Evolutionary conservation across 306 rosid genomes (phyloP).

Genomic region (Quercus aquifolioides): DNA sequence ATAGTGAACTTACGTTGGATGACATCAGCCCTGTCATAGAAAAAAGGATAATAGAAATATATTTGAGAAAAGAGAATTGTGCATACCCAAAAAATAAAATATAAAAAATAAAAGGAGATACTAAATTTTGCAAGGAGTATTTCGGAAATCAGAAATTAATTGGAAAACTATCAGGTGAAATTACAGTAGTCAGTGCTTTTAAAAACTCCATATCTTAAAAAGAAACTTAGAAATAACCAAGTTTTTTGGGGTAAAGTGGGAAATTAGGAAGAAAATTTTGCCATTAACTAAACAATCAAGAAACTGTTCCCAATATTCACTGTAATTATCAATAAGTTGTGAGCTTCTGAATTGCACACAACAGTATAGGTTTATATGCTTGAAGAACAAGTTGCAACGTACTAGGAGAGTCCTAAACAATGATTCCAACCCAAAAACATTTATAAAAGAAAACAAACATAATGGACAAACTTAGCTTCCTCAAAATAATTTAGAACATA

Average conservation of each 20-base stretch:
- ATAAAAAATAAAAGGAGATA: background rate
- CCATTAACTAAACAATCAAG: background rate
- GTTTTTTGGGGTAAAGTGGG: background rate
- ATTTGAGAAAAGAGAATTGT: background rate
- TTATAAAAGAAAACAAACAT: background rate
- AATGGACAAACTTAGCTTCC: conserved; percentile 2
- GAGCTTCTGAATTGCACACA: background rate
- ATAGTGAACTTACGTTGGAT: conserved; percentile 79
- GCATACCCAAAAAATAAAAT: background rate
- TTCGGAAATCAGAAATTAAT: background rate
- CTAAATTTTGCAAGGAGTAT: background rate
- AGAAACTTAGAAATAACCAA: background rate
- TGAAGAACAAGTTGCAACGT: background rate
- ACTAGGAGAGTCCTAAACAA: background rate
- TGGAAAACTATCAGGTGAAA: background rate
- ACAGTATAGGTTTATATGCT: background rate
- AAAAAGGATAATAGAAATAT: background rate
- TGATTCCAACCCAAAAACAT: background rate
- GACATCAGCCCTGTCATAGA: conserved; percentile 59
- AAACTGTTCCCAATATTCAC: background rate
- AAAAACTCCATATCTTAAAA: background rate
- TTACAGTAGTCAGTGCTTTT: background rate
- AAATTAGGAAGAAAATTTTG: background rate
- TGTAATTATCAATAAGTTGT: background rate
- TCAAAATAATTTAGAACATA: conserved; percentile 37